Percentiles rank a stretch among this genome's conserved stretches.
These are phyloP conservation scores for Erigeron philadelphicus DNA, from an alignment of 140 eudicot genomes.

Conservation along the genomic window DNA sequence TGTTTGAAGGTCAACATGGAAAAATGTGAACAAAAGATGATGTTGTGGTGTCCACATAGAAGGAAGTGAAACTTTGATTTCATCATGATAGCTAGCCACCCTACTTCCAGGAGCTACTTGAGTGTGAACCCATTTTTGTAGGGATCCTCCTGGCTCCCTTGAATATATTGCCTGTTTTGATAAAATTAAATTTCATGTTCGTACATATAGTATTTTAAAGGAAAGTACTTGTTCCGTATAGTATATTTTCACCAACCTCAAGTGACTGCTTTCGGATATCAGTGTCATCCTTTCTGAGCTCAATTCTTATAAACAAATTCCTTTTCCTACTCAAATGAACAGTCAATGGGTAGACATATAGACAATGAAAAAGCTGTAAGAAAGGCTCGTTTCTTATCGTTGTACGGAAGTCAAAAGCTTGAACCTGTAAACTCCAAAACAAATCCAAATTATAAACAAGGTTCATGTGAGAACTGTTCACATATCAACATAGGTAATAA, in stretches of 20 bases:
- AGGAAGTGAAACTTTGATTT: slow-evolving; percentile 86
- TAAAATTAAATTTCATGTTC: slow-evolving; percentile 12
- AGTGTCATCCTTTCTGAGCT: slow-evolving; percentile 79
- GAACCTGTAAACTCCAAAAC: slow-evolving; percentile 51
- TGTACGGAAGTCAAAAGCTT: slow-evolving; percentile 94
- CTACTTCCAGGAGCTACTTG: slow-evolving; percentile 93
- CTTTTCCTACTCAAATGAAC: slow-evolving; percentile 84
- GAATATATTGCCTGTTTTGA: slow-evolving; percentile 70
- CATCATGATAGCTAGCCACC: slow-evolving; percentile 93
- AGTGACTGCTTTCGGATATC: slow-evolving; percentile 72
- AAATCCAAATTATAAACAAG: slow-evolving; percentile 11
- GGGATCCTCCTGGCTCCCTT: slow-evolving; percentile 74
- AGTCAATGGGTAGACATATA: slow-evolving; percentile 93
- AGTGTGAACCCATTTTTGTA: slow-evolving; percentile 80
- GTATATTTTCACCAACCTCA: slow-evolving; percentile 51
- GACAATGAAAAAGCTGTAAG: slow-evolving; percentile 91
- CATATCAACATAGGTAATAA: too few relatives aligned
- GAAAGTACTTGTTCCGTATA: slow-evolving; percentile 2
- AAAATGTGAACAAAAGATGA: slow-evolving; percentile 91
- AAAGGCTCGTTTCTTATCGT: slow-evolving; percentile 94
- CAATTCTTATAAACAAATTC: slow-evolving; percentile 87
- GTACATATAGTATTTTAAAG: slow-evolving; percentile 13
- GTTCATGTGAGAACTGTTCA: too few relatives aligned
- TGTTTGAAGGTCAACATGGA: slow-evolving; percentile 91
- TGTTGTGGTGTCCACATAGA: slow-evolving; percentile 86